Evolutionary conservation across 371 early-diverging fungal species (phyloP).

Genomic region (Mucor circinelloides): DNA sequence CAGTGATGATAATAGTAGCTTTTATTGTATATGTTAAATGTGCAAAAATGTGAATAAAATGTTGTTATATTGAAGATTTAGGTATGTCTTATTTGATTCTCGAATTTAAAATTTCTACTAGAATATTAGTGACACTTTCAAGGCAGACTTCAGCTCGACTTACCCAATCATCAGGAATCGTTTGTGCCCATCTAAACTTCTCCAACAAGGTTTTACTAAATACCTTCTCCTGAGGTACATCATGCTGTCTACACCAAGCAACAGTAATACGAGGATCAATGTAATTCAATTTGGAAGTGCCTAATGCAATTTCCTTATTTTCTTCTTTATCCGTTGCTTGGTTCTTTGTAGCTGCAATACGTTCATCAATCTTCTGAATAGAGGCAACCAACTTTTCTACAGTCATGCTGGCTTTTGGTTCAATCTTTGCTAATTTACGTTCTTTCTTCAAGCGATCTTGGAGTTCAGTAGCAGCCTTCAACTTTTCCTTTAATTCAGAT

Average conservation of each 20-base stretch:
- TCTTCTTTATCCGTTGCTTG: conserved; percentile 90
- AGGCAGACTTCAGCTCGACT: neutral
- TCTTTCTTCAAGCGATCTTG: conserved; percentile 51
- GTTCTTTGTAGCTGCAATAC: conserved; percentile 67
- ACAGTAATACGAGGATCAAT: conserved; percentile 96
- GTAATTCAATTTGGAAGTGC: conserved; percentile 98
- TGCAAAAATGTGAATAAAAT: neutral
- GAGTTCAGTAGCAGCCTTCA: conserved; percentile 56
- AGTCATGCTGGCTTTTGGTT: conserved; percentile 40
- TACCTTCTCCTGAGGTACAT: conserved; percentile 92
- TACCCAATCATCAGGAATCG: conserved; percentile 74
- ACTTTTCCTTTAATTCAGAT: conserved; percentile 56
- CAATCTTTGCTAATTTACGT: conserved; percentile 49
- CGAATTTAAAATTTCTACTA: neutral
- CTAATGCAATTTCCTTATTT: conserved; percentile 94
- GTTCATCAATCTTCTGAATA: conserved; percentile 67
- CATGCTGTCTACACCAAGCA: conserved; percentile 89
- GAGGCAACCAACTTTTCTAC: conserved; percentile 67
- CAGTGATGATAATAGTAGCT: neutral
- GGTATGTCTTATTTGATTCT: neutral
- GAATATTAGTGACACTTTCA: no score
- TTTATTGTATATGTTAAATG: neutral
- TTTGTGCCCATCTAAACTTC: conserved; percentile 97
- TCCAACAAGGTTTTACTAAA: conserved; percentile 88
- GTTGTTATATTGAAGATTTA: neutral